Percentiles rank a stretch among this genome's conserved stretches.
Evolutionary conservation across 169 alveolate species (phyloP).

Genomic region (Plasmodium chabaudi): DNA sequence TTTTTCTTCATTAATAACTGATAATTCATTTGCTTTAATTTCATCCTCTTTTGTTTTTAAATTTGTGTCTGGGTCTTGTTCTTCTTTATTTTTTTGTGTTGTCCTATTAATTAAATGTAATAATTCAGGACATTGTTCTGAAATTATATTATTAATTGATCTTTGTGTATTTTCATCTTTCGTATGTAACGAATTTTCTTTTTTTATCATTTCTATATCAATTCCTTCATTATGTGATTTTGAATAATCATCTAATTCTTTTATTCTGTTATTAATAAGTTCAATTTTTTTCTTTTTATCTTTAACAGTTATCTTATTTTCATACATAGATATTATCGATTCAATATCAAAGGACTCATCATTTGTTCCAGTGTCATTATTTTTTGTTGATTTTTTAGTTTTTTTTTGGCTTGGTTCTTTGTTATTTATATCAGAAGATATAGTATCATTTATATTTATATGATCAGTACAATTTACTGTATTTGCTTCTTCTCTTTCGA

Average conservation of each 20-base stretch:
- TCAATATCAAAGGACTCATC: constrained; percentile 67
- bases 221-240: constrained; percentile 29
- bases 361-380: not conserved
- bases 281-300: constrained; percentile 70
- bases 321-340: constrained; percentile 63
- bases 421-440: not conserved
- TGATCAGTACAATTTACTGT: not conserved
- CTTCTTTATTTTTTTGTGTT: constrained; percentile 9
- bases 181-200: not conserved
- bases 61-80: not conserved
- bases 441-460: not conserved
- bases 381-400: not conserved
- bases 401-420: not conserved
- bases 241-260: constrained; percentile 62
- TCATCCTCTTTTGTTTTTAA: not conserved
- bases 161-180: constrained; percentile 11
- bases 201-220: constrained; percentile 5
- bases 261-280: constrained; percentile 59
- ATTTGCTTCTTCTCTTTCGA: not conserved
- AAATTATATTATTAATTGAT: constrained; percentile 19
- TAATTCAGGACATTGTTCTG: constrained; percentile 74
- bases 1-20: constrained; percentile 42
- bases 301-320: constrained; percentile 29
- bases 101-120: constrained; percentile 52
- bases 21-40: constrained; percentile 14